Conservation (phyloP, 2,329 filamentous ascomycete species). For the Ophiostoma himal-ulmi region DNA sequence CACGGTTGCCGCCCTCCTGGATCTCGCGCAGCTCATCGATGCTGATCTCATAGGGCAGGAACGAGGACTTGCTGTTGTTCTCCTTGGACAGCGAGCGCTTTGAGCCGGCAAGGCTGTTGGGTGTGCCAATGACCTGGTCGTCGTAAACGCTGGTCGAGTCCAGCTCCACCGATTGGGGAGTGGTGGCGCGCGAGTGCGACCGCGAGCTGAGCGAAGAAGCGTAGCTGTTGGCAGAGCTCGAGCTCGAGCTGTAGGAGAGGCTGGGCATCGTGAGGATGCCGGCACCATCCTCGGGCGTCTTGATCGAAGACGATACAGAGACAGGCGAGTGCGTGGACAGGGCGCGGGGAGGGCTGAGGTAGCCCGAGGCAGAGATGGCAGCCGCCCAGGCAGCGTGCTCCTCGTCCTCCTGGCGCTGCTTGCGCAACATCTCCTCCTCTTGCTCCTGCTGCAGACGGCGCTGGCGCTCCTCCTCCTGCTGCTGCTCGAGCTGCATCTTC, state of each 20-base stretch:
- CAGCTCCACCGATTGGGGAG: slow-evolving; percentile 41
- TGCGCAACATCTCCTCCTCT: slow-evolving; percentile 22
- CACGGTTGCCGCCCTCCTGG: slow-evolving; percentile 46
- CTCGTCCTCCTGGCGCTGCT: slow-evolving; percentile 38
- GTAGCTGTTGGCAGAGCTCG: slow-evolving; percentile 42
- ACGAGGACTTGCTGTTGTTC: slow-evolving; percentile 17
- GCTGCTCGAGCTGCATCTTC: slow-evolving; percentile 34
- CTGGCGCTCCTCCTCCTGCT: slow-evolving; percentile 29
- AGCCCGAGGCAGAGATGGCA: slow-evolving; percentile 31
- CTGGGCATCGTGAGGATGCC: slow-evolving; percentile 38
- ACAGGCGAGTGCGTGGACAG: slow-evolving; percentile 27
- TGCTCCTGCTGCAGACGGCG: slow-evolving; percentile 39
- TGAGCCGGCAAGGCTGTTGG: slow-evolving; percentile 23
- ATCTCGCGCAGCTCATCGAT: slow-evolving; percentile 47
- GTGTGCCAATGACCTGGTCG: slow-evolving; percentile 36
- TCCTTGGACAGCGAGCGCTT: slow-evolving; percentile 22
- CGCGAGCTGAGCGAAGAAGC: slow-evolving; percentile 44
- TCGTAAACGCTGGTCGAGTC: slow-evolving; percentile 40
- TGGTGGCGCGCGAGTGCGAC: slow-evolving; percentile 43
- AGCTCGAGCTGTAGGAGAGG: slow-evolving; percentile 40
- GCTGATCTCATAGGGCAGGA: slow-evolving; percentile 53
- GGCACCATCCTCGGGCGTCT: slow-evolving; percentile 31
- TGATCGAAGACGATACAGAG: slow-evolving; percentile 5
- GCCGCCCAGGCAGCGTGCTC: slow-evolving; percentile 26
- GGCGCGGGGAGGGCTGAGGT: slow-evolving; percentile 44